These are phyloP conservation scores for Akanthomyces muscarius DNA, from an alignment of 2,329 filamentous ascomycete genomes.

Conservation along the genomic window DNA sequence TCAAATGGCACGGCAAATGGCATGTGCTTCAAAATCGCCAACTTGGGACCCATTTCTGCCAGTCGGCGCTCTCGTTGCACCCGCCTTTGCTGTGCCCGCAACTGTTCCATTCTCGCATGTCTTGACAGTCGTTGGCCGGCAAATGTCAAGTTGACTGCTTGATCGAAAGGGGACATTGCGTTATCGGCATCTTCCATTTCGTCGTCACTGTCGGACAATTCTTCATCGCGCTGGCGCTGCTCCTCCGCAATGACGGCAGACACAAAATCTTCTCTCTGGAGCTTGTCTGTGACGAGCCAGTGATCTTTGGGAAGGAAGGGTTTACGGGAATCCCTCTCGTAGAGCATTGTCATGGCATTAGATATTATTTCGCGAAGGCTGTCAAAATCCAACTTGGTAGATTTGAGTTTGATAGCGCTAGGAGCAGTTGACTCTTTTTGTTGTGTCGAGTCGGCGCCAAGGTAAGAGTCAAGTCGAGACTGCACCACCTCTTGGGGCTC, in stretches of 20 bases:
- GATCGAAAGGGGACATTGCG: slow-evolving; percentile 29
- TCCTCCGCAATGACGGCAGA: slow-evolving; percentile 84
- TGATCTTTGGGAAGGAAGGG: slow-evolving; percentile 78
- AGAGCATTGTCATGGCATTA: slow-evolving; percentile 77
- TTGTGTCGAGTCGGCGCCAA: slow-evolving; percentile 21
- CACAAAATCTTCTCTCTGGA: slow-evolving; percentile 88
- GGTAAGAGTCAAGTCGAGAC: slow-evolving; percentile 29
- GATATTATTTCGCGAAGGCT: slow-evolving; percentile 79
- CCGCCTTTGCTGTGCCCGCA: slow-evolving; percentile 62
- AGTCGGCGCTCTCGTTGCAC: slow-evolving; percentile 66
- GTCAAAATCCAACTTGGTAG: slow-evolving; percentile 57
- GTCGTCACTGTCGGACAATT: slow-evolving; percentile 34
- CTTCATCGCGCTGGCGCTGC: slow-evolving; percentile 63
- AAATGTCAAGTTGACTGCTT: slow-evolving; percentile 30
- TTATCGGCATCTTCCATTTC: slow-evolving; percentile 28
- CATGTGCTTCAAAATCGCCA: slow-evolving; percentile 92
- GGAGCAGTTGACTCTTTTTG: slow-evolving; percentile 5
- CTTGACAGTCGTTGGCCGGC: slow-evolving; percentile 59
- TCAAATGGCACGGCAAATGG: slow-evolving; percentile 95
- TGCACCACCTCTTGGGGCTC: slow-evolving; percentile 23
- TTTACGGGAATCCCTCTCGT: slow-evolving; percentile 87
- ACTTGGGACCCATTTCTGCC: slow-evolving; percentile 75
- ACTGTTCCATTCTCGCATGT: slow-evolving; percentile 59
- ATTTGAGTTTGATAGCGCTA: slow-evolving; percentile 17
- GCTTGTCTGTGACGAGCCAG: slow-evolving; percentile 87